Evolutionary conservation across 2,329 filamentous ascomycete genomes (phyloP), one percentile per base, ranked within the genome.

Genomic region (Chaetomium strumarium): DNA sequence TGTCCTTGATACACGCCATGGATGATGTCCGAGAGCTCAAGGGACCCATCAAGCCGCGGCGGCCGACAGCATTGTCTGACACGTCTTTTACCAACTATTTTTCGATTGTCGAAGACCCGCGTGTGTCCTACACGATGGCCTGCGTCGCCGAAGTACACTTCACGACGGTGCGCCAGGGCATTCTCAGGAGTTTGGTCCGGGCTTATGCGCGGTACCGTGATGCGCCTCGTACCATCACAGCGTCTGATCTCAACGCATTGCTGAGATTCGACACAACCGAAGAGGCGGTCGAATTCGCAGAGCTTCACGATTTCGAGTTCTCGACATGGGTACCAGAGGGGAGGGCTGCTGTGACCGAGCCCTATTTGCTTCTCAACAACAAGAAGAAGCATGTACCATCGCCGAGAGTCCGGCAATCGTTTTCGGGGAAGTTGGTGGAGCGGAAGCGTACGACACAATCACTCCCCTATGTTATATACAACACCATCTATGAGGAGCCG

Each of bases 101-200:
- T 62, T 72, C 75, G 20, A 81, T 86, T 44, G 70, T 86, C 29
- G 73, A 79, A 58, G 73, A 77, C 38, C 69, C 72, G 0, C 68
- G 71, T 14, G 77, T 84, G 2, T 85, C 83, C 0, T 86, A 86
- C 62, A 84, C 81, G 1, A 84, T 86, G 80, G 83, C 82, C 13
- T 86, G 83, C 59, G 78, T 86, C 55, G 82, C 82, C 7, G 83
- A 86, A 61, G 79, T 83, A n/a, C 81, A 84, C 61, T 85, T 86
- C 53, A 78, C 79, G 38, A 72, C 75, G 34, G 70, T 85, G 31
- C 80, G 83, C 38, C 79, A 80, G 49, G 74, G 76, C 12, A 77
- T 84, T 14, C 64, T 86, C 16, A 74, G 75, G 49, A 75, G 77
- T 14, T 68, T 85, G 19, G 75, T 78, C 46, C 73, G 70, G 50